Conservation (phyloP, 345 rosid genomes). For the Populus deltoides region DNA sequence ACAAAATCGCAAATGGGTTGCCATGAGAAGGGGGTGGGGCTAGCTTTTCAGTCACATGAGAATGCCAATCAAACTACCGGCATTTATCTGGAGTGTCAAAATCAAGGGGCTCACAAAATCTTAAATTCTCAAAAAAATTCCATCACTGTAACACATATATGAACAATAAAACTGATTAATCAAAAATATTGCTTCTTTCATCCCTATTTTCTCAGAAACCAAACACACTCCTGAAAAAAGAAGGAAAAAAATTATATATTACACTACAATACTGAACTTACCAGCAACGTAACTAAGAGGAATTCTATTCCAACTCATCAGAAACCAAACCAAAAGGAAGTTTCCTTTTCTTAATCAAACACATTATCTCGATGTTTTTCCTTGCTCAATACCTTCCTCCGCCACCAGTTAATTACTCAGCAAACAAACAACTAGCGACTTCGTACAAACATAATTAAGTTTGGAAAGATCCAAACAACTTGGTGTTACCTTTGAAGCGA, state of each 20-base stretch:
- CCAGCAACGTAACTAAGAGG: not conserved
- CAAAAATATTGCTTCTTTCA: not conserved
- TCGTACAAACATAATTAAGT: not conserved
- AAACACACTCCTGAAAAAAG: not conserved
- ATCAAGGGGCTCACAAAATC: not conserved
- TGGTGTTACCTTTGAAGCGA: not conserved
- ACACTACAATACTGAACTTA: not conserved
- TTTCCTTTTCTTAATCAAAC: too few species aligned
- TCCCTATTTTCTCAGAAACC: conserved; percentile 6
- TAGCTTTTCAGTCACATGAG: not conserved
- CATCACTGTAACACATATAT: not conserved
- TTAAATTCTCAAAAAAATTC: not conserved
- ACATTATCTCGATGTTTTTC: too few species aligned
- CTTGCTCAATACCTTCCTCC: too few species aligned
- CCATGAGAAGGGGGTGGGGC: too few species aligned
- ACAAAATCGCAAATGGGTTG: not conserved
- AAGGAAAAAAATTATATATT: not conserved
- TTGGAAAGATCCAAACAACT: not conserved
- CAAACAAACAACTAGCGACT: too few species aligned
- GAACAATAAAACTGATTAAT: too few species aligned
- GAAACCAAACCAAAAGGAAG: too few species aligned
- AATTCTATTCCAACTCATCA: too few species aligned
- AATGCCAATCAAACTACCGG: conserved; percentile 1
- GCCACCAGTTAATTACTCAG: too few species aligned
- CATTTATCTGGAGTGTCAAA: not conserved